Base-by-base conservation (phyloP, 495 filamentous ascomycete genomes). In the Daldinia childiae region DNA sequence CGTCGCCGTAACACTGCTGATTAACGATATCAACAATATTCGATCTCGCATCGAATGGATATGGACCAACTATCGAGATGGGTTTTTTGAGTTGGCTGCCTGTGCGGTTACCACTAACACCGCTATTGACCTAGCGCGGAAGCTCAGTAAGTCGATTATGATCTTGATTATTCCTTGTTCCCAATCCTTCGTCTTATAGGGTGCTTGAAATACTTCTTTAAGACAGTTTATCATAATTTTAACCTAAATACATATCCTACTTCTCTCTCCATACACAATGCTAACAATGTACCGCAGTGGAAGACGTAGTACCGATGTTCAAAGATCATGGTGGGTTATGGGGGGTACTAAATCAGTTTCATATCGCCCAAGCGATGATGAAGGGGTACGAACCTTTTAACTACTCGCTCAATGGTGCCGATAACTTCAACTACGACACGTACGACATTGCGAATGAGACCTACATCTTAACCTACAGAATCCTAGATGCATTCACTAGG, bases 21-120 rank as follows among this genome's bases (percentile, higher is more conserved):
- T 76, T 29, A 70, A 71, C 12, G 77, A 78, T 58, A 38, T 78
- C 15, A 73, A 68, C 56, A 55, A 58, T 11, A 63, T 78, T 38
- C 58, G 71, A 34, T 15, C 50, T 21, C 56, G 38, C 24, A 56
- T 79, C 0, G 6, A 36, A 4, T 66, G 66, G 59, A 66, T 79
- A n/a, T 79, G 78, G 78, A 58, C 51, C 12, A 68, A 72, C 19
- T 79, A 79, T 43, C 63, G 57, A 50, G 58, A 52, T 6, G 79
- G 76, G 8, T 36, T 68, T n/a, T 70, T 76, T 36, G 79, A 82
- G 29, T 71, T 84, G 1, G 66, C 74, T 15, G 77, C 81, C 1
- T 76, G 77, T 1, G 80, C 82, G 15, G 63, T 83, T 38, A 75
- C 77, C 0, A 79, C 80, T 6, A 80, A 84, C 50, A 82, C 82